Evolutionary conservation across 2,329 filamentous ascomycete genomes (phyloP), one percentile per base, ranked within the genome.

Genomic region (Fusarium staphyleae): DNA sequence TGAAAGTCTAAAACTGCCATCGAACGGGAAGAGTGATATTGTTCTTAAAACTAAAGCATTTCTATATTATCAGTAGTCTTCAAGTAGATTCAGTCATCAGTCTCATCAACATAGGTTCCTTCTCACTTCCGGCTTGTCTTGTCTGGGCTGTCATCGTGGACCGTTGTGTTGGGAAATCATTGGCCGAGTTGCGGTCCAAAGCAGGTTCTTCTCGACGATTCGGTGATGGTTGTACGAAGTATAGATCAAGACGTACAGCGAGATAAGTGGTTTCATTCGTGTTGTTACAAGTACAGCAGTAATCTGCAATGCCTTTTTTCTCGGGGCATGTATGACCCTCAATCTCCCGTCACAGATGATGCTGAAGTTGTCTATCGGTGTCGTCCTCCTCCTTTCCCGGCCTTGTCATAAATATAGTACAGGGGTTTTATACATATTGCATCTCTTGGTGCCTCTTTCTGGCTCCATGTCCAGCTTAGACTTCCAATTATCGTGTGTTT

Each of bases 341-440:
- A 9, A 29, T 37, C n/a, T 42, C 37, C 48, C 49, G 30, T 62
- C 14, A 18, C 29, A 44, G 18, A 19, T 28, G 15, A n/a, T 34
- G 46, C 19, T 34, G 55, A 22, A 30, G 29, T 15, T 35, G 36
- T 28, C 19, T 37, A 22, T 13, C 14, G 10, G 18, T 11, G n/a
- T 8, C 13, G 16, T 29, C 24, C 32, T 41, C 48, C 22, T 36
- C 32, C 26, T 35, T 32, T 50, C 43, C 13, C 36, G n/a, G n/a
- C n/a, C n/a, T 50, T 37, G 39, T 39, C 32, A 19, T 39, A 28
- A 54, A 44, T 63, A 52, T 52, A 55, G 35, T 62, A 62, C 58
- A 62, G 43, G 41, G 11, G 6, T 60, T 28, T 63, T 44, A 18
- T 53, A 56, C 59, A 54, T 33, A 15, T 29, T 47, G 26, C 35